phyloP scores from a whole-genome alignment of 2,329 filamentous ascomycete species.

The Diaporthe sp. region DNA sequence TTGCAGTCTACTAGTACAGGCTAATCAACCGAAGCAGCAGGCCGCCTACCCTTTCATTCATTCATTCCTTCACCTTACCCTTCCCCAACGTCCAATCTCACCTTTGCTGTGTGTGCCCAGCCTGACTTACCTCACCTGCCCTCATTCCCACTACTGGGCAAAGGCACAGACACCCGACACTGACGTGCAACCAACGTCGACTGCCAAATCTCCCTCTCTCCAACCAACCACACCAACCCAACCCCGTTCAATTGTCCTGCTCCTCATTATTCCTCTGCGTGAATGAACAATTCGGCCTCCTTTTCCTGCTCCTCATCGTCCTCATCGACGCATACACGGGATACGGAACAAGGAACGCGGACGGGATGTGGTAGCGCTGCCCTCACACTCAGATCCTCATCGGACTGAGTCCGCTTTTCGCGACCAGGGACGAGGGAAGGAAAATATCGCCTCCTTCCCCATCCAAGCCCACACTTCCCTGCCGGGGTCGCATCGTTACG shows the following conservation, averaged over 20 bases:
- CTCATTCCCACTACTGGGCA: slow-evolving; percentile 10
- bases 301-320: not conserved
- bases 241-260: slow-evolving; percentile 15
- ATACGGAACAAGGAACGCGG: slow-evolving; percentile 18
- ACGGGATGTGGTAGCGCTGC: slow-evolving; percentile 41
- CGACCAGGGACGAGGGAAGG: slow-evolving; percentile 8
- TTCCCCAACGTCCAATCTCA: slow-evolving; percentile 30
- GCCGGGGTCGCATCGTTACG: slow-evolving; percentile 34
- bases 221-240: not conserved
- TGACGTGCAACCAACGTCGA: slow-evolving; percentile 21
- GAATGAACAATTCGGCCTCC: not conserved
- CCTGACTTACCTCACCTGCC: not conserved
- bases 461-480: slow-evolving; percentile 35
- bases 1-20: not conserved
- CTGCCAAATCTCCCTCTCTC: not conserved
- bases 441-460: slow-evolving; percentile 36
- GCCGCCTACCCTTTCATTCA: slow-evolving; percentile 3
- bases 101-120: not conserved
- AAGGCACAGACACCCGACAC: slow-evolving; percentile 9
- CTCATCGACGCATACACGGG: not conserved
- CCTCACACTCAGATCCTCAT: slow-evolving; percentile 41
- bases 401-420: slow-evolving; percentile 40
- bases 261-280: not conserved
- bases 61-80: slow-evolving; percentile 23
- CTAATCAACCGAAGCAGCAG: not conserved